Percentiles rank a stretch among this genome's conserved stretches.
These are phyloP conservation scores for Populus davidiana DNA, from an alignment of 345 rosid species.

Conservation along the genomic window DNA sequence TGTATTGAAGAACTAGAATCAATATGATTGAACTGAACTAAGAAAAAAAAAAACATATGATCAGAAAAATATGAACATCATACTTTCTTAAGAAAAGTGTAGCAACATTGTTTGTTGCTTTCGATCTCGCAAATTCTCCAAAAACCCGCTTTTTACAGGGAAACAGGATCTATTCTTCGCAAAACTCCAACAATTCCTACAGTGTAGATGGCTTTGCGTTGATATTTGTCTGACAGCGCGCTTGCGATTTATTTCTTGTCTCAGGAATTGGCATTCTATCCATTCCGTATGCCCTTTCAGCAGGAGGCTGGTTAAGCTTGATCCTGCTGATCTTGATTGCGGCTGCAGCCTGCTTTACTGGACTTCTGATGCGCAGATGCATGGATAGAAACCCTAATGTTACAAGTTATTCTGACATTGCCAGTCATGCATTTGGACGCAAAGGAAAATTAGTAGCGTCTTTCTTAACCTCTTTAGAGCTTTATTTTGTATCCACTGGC, in stretches of 20 bases:
- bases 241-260: not conserved
- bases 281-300: slow-evolving; percentile 44
- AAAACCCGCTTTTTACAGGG: too few relatives aligned
- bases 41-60: too few relatives aligned
- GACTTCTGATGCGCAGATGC: slow-evolving; percentile 35
- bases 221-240: too few relatives aligned
- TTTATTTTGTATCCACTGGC: slow-evolving; percentile 48
- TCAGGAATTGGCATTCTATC: slow-evolving; percentile 45
- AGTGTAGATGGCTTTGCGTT: too few relatives aligned
- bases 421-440: slow-evolving; percentile 39
- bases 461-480: slow-evolving; percentile 36
- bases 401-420: slow-evolving; percentile 36
- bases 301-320: slow-evolving; percentile 52
- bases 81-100: too few relatives aligned
- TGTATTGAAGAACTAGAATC: too few relatives aligned
- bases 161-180: too few relatives aligned
- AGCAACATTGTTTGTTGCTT: too few relatives aligned
- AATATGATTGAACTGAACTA: too few relatives aligned
- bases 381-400: slow-evolving; percentile 35
- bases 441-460: slow-evolving; percentile 41
- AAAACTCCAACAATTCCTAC: too few relatives aligned
- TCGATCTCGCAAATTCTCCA: too few relatives aligned
- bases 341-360: slow-evolving; percentile 35
- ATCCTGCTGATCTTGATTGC: slow-evolving; percentile 35
- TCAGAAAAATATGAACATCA: too few relatives aligned